Percentiles rank a stretch among this genome's conserved stretches.
Evolutionary conservation across 352 stramenopile species (phyloP).

Genomic region (Pythium chondricola): DNA sequence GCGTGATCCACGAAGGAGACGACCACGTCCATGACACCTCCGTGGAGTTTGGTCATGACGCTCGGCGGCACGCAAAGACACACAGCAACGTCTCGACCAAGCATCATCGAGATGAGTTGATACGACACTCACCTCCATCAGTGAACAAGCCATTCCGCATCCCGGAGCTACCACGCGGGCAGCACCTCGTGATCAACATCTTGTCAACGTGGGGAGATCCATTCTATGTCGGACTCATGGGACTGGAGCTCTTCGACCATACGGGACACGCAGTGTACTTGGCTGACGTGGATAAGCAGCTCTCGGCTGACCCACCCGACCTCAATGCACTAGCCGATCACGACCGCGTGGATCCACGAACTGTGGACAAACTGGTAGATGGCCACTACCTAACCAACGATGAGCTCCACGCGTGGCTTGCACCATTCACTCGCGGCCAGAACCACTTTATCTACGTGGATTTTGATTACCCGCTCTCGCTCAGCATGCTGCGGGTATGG

Average conservation of each 20-base stretch:
- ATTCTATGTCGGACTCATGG: slow-evolving; percentile 89
- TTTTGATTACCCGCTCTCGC: slow-evolving; percentile 63
- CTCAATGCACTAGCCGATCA: slow-evolving; percentile 84
- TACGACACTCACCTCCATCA: neutral
- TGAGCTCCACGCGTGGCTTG: slow-evolving; percentile 86
- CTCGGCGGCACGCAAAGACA: no score
- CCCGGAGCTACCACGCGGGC: slow-evolving; percentile 58
- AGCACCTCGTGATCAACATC: slow-evolving; percentile 79
- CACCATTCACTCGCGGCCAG: slow-evolving; percentile 66
- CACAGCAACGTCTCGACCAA: neutral
- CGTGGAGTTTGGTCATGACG: neutral
- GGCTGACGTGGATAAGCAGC: slow-evolving; percentile 55
- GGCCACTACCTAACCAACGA: slow-evolving; percentile 83
- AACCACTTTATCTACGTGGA: slow-evolving; percentile 80
- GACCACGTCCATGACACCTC: neutral
- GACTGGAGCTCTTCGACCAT: slow-evolving; percentile 86
- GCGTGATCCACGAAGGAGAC: neutral
- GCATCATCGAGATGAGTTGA: neutral
- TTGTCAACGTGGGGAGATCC: slow-evolving; percentile 87
- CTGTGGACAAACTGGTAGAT: slow-evolving; percentile 87
- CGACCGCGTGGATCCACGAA: slow-evolving; percentile 66
- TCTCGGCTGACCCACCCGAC: slow-evolving; percentile 69
- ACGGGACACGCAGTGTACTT: slow-evolving; percentile 59
- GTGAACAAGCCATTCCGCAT: slow-evolving; percentile 52
- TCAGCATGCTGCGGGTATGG: slow-evolving; percentile 84